Percentiles rank a stretch among this genome's conserved stretches.
Conservation (phyloP, 2,329 filamentous ascomycete genomes). For the Didymella segeticola region DNA sequence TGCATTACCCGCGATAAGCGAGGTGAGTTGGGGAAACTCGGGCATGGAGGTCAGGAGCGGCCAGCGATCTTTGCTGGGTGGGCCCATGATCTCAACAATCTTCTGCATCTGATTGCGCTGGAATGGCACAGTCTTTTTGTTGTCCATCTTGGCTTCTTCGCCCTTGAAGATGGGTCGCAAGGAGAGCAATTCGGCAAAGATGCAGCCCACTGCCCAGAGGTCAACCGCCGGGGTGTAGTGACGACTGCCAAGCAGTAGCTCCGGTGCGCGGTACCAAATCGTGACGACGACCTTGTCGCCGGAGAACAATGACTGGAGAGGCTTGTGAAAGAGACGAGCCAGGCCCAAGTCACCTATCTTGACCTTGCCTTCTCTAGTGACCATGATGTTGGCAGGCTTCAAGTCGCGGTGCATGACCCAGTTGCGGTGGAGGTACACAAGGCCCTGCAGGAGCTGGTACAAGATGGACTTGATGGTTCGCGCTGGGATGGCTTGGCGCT, state of each 20-base stretch:
- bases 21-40: conserved; percentile 76
- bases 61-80: conserved; percentile 90
- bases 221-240: conserved; percentile 98
- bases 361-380: conserved; percentile 86
- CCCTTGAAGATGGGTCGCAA: conserved; percentile 96
- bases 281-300: conserved; percentile 99
- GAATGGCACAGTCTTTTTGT: conserved; percentile 95
- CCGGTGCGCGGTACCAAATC: conserved; percentile 97
- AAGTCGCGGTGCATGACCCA: conserved; percentile 98
- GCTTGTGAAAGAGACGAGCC: conserved; percentile 91
- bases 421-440: conserved; percentile 92
- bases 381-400: conserved; percentile 99
- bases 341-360: conserved; percentile 95
- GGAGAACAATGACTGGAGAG: conserved; percentile 85
- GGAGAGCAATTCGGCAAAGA: conserved; percentile 92
- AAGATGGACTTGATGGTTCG: conserved; percentile 91
- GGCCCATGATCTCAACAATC: conserved; percentile 94
- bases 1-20: conserved; percentile 54
- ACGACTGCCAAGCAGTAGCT: conserved; percentile 87
- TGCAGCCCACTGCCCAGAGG: conserved; percentile 97
- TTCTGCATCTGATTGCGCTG: conserved; percentile 99
- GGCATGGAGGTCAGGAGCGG: conserved; percentile 84
- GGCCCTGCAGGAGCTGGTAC: conserved; percentile 93
- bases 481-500: conserved; percentile 86
- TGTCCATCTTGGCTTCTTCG: conserved; percentile 98